Evolutionary conservation across 2,329 filamentous ascomycete genomes (phyloP).

Genomic region (Diplocarpon rosae): DNA sequence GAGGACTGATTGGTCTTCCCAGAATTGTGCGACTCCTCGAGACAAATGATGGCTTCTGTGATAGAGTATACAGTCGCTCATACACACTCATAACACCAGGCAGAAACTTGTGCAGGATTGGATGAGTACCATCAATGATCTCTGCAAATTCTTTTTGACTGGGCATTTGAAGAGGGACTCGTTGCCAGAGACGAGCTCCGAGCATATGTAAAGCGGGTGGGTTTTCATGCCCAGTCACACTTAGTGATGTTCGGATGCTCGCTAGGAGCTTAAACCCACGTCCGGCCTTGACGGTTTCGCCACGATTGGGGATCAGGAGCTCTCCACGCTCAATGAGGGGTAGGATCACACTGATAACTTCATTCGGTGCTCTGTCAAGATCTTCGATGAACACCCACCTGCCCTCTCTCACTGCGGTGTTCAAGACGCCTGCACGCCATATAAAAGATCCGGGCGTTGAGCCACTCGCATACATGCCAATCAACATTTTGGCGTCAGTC

Average conservation of each 20-base stretch:
- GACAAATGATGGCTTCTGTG: constrained; percentile 32
- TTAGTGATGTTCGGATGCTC: constrained; percentile 69
- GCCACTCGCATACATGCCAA: constrained; percentile 88
- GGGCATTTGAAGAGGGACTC: constrained; percentile 58
- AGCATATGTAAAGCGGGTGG: constrained; percentile 59
- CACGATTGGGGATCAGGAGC: constrained; percentile 77
- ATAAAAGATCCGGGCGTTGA: constrained; percentile 78
- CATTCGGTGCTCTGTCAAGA: constrained; percentile 84
- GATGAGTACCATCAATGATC: constrained; percentile 61
- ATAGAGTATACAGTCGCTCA: constrained; percentile 38
- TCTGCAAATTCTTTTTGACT: constrained; percentile 58
- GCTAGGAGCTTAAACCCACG: constrained; percentile 85
- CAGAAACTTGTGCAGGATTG: constrained; percentile 53
- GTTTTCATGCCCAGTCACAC: constrained; percentile 54
- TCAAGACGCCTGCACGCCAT: constrained; percentile 88
- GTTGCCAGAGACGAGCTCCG: constrained; percentile 77
- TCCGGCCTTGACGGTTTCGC: constrained; percentile 72
- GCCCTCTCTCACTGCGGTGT: constrained; percentile 85
- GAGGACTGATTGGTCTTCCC: constrained; percentile 47
- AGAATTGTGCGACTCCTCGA: constrained; percentile 39
- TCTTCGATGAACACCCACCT: constrained; percentile 97
- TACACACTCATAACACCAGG: constrained; percentile 50
- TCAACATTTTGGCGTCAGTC: constrained; percentile 91
- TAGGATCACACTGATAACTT: constrained; percentile 85
- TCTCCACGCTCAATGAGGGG: constrained; percentile 90